A percentile compares a stretch with the other conserved stretches of the same genome.
Conservation (phyloP, 495 filamentous ascomycete species). For the Talaromyces nanjingensis region DNA sequence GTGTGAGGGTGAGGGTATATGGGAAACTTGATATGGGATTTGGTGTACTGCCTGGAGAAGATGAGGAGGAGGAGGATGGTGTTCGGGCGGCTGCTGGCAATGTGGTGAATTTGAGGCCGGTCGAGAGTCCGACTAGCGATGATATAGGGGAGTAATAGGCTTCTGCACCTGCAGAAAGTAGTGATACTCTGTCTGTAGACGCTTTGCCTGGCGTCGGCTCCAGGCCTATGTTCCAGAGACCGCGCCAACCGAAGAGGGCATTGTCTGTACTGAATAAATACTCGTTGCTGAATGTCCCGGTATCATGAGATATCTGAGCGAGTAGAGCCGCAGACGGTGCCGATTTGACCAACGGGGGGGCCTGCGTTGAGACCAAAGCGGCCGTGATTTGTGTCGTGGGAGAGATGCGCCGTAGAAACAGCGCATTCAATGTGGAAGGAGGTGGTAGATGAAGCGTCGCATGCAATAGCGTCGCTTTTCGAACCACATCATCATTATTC, state of each 20-base stretch:
- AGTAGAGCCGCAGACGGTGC: slow-evolving; percentile 47
- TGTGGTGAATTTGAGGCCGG: slow-evolving; percentile 81
- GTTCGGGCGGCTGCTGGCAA: slow-evolving; percentile 73
- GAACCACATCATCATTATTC: slow-evolving; percentile 18
- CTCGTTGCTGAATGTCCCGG: slow-evolving; percentile 81
- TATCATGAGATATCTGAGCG: slow-evolving; percentile 79
- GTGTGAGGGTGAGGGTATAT: slow-evolving; percentile 82
- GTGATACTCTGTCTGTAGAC: slow-evolving; percentile 19
- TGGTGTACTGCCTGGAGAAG: slow-evolving; percentile 16
- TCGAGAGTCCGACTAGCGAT: slow-evolving; percentile 77
- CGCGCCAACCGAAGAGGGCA: slow-evolving; percentile 76
- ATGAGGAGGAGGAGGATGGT: slow-evolving; percentile 11
- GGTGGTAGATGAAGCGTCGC: slow-evolving; percentile 80
- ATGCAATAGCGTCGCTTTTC: slow-evolving; percentile 67
- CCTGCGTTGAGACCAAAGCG: slow-evolving; percentile 72
- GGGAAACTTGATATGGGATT: slow-evolving; percentile 55
- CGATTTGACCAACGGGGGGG: slow-evolving; percentile 34
- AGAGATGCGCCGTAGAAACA: slow-evolving; percentile 76
- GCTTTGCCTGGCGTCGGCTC: slow-evolving; percentile 48
- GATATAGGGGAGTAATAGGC: slow-evolving; percentile 91
- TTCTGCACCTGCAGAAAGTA: slow-evolving; percentile 80
- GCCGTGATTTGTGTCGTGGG: slow-evolving; percentile 73
- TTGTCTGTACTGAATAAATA: slow-evolving; percentile 91
- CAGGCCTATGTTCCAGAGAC: slow-evolving; percentile 89
- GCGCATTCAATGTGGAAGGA: slow-evolving; percentile 72